Conservation (phyloP, 164 flowering plant species). For the Macadamia tetraphylla region DNA sequence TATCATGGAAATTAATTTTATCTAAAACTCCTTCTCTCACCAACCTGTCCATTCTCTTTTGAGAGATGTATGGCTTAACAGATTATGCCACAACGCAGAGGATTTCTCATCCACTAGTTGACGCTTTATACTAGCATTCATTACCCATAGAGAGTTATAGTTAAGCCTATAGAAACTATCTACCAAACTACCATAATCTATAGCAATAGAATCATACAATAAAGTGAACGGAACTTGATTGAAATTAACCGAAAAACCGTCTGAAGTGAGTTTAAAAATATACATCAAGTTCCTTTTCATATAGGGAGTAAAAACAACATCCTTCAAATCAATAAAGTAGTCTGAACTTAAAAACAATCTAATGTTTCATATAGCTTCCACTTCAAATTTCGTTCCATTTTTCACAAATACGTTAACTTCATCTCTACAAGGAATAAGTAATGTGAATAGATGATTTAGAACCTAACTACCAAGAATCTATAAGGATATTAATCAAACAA, state of each 20-base stretch:
- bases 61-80: neutral
- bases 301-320: too few relatives aligned
- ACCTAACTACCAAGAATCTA: constrained; percentile 11
- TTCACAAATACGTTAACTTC: constrained; percentile 1
- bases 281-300: too few relatives aligned
- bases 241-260: too few relatives aligned
- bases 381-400: neutral
- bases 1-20: constrained; percentile 6
- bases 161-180: neutral
- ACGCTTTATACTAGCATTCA: neutral
- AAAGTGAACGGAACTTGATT: too few relatives aligned
- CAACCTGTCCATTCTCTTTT: constrained; percentile 9
- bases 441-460: constrained; percentile 22
- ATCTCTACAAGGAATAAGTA: constrained; percentile 11
- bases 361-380: neutral
- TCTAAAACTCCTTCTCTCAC: constrained; percentile 16
- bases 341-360: neutral
- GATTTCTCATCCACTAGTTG: neutral
- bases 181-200: too few relatives aligned
- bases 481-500: constrained; percentile 13
- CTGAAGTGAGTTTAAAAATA: too few relatives aligned
- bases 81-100: too few relatives aligned
- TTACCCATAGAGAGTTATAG: neutral
- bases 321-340: too few relatives aligned
- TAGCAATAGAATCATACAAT: too few relatives aligned